phyloP scores from a whole-genome alignment of 1,139 yeast species.

The Diutina catenulata region DNA sequence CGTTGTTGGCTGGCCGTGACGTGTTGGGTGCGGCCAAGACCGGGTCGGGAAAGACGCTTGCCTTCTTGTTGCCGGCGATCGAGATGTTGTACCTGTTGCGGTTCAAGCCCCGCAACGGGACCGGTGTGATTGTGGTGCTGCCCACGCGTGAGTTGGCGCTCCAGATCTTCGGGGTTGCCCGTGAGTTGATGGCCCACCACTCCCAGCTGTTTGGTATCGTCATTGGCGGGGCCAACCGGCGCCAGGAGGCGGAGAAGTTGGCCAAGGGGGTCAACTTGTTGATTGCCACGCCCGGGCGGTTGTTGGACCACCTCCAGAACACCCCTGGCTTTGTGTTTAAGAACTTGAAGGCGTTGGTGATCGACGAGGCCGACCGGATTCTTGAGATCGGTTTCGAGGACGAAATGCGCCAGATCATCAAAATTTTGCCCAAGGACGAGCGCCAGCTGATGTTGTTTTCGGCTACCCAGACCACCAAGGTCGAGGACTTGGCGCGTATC shows the following conservation, averaged over 20 bases:
- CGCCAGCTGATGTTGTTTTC: slow-evolving; percentile 96
- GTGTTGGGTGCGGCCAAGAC: slow-evolving; percentile 97
- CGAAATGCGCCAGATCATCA: slow-evolving; percentile 94
- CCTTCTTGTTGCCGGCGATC: slow-evolving; percentile 89
- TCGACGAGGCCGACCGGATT: slow-evolving; percentile 96
- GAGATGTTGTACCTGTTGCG: slow-evolving; percentile 81
- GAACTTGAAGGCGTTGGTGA: slow-evolving; percentile 84
- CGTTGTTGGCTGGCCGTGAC: slow-evolving; percentile 87
- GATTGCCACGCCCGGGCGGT: slow-evolving; percentile 96
- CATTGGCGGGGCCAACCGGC: slow-evolving; percentile 96
- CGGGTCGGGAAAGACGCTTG: slow-evolving; percentile 95
- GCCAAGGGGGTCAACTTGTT: slow-evolving; percentile 86
- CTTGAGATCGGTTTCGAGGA: slow-evolving; percentile 97
- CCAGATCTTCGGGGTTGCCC: slow-evolving; percentile 93
- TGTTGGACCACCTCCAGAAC: slow-evolving; percentile 91
- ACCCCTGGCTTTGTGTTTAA: slow-evolving; percentile 90
- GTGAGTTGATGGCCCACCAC: slow-evolving; percentile 85
- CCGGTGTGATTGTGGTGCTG: slow-evolving; percentile 78
- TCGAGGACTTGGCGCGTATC: slow-evolving; percentile 94
- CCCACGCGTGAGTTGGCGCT: slow-evolving; percentile 91
- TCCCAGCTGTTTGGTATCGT: slow-evolving; percentile 93
- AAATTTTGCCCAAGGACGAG: slow-evolving; percentile 83
- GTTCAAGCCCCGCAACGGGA: slow-evolving; percentile 87
- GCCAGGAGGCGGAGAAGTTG: slow-evolving; percentile 92
- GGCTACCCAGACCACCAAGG: slow-evolving; percentile 98